Evolutionary conservation across 805 yeast genomes (phyloP), one percentile per base, ranked within the genome.

Genomic region (Ogataea saltuana): DNA sequence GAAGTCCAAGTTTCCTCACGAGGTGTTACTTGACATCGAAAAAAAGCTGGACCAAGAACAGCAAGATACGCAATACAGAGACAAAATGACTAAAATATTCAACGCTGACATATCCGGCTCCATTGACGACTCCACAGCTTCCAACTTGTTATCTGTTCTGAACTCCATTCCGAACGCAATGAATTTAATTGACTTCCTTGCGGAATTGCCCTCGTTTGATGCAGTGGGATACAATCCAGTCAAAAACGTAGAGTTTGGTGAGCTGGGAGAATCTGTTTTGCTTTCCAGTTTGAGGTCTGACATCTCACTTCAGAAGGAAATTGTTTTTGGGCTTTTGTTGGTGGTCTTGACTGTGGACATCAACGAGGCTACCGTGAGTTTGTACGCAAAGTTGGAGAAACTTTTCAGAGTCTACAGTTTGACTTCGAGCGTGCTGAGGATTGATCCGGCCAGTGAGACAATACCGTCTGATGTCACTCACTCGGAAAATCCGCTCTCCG

Each of bases 21-120:
- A 67, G 10, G 63, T 68, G 1, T 49, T 71, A 3, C 47, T 54
- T 3, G 55, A 63, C 4, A 56, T 74, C 13, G 56, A 67, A 21
- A 51, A 52, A 9, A 63, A 66, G 6, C 60, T 77, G 27, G 48
- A 70, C 9, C 67, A 69, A 12, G 69, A 69, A 25, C 61, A 64
- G 6, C 19, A 61, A 56, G 20, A 56, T 61, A 21, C 13, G 10
- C 38, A 34, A 16, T 26, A 57, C 63, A 30, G 65, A 56, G 29
- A 54, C 51, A 27, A 63, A 59, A 46, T 68, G 77, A 21, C 59
- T 60, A 7, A 56, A 5, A 63, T 77, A 5, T 76, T 79, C 47
- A 70, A 71, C 23, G 47, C 63, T 1, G 51, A 64, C 13, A 61
- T 83, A 36, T 61, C 72, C 9, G 55, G 64, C 3, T 64, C 65